These are phyloP conservation scores for Larix kaempferi DNA, from an alignment of 75 land plant species.

Conservation along the genomic window DNA sequence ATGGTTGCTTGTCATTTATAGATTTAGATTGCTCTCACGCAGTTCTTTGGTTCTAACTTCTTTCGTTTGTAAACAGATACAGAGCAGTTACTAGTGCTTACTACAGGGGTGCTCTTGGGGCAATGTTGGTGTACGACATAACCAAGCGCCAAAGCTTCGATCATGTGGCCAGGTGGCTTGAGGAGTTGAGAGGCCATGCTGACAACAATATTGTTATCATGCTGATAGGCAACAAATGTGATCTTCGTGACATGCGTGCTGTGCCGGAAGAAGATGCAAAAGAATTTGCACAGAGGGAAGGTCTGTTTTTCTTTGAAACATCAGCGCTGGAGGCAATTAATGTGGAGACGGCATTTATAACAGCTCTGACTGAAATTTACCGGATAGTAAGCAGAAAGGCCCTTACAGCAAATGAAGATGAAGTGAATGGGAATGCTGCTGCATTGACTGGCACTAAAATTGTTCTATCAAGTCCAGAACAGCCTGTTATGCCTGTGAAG, in stretches of 20 bases:
- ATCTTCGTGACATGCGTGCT: constrained; percentile 63
- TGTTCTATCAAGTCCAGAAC: constrained; percentile 54
- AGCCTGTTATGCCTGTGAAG: constrained; percentile 34
- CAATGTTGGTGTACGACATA: constrained; percentile 70
- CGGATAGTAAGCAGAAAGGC: constrained; percentile 67
- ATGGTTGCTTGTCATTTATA: too few species aligned
- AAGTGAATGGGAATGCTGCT: constrained; percentile 36
- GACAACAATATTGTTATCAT: constrained; percentile 74
- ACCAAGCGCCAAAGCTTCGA: constrained; percentile 67
- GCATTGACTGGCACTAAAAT: constrained; percentile 51
- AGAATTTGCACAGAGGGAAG: constrained; percentile 76
- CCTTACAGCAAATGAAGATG: constrained; percentile 33
- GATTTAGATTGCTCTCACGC: too few species aligned
- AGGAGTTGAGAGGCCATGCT: constrained; percentile 62
- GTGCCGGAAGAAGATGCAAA: constrained; percentile 78
- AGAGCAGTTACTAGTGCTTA: constrained; percentile 77
- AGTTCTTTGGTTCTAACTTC: too few species aligned
- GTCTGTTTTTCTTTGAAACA: constrained; percentile 77
- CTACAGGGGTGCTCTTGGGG: constrained; percentile 72
- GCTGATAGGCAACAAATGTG: constrained; percentile 81
- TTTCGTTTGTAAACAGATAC: constrained; percentile 29
- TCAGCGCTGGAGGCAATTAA: constrained; percentile 79
- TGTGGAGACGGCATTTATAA: constrained; percentile 71
- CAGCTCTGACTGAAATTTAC: constrained; percentile 78
- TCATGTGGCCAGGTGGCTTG: constrained; percentile 75